phyloP scores from a whole-genome alignment of 352 stramenopile genomes.

The Sclerospora graminicola region DNA sequence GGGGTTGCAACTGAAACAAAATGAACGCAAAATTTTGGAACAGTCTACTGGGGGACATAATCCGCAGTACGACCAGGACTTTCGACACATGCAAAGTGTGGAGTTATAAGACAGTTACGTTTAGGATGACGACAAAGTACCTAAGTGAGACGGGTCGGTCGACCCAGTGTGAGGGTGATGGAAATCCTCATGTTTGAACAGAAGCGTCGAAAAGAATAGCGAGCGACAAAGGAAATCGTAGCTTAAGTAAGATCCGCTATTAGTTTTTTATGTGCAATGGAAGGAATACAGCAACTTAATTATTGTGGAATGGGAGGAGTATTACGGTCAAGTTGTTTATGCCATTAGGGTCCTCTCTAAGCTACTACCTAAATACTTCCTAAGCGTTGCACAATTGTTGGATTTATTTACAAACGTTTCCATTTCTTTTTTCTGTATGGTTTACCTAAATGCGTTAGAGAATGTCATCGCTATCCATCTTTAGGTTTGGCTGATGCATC shows the following conservation, averaged over 20 bases:
- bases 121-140: too few species aligned
- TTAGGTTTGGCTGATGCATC: conserved; percentile 46
- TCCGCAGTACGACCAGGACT: conserved; percentile 20
- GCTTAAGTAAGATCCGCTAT: conserved; percentile 11
- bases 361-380: too few species aligned
- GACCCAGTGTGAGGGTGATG: conserved; percentile 3
- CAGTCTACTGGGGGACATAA: conserved; percentile 19
- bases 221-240: conserved; percentile 12
- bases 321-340: too few species aligned
- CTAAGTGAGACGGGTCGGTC: conserved; percentile 3
- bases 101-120: conserved; percentile 22
- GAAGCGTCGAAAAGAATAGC: conserved; percentile 18
- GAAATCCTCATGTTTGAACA: not conserved
- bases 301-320: too few species aligned
- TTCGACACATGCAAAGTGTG: conserved; percentile 24
- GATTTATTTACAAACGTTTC: too few species aligned
- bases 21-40: conserved; percentile 25
- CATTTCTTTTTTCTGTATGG: too few species aligned
- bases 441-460: too few species aligned
- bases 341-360: too few species aligned
- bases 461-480: conserved; percentile 19
- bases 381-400: too few species aligned
- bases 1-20: conserved; percentile 38
- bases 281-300: conserved; percentile 24
- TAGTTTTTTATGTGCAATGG: conserved; percentile 26